Conservation (phyloP, 139 green algal genomes). For the Eudorina sp. region DNA sequence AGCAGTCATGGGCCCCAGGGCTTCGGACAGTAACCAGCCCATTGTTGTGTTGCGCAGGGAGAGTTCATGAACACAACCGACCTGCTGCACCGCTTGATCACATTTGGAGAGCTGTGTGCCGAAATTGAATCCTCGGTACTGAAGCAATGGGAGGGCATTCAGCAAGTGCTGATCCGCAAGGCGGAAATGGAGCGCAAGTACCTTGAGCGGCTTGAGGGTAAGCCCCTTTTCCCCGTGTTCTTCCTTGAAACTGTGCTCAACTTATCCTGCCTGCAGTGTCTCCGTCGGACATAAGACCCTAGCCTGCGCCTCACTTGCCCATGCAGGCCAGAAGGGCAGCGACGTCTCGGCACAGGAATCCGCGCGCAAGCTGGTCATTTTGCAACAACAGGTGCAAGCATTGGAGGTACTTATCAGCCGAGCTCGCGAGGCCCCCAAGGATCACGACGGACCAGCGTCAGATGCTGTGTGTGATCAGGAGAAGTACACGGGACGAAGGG, state of each 20-base stretch:
- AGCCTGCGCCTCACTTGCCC: background rate
- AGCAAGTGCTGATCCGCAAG: constrained; percentile 78
- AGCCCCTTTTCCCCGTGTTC: background rate
- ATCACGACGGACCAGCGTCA: background rate
- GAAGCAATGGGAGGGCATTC: constrained; percentile 77
- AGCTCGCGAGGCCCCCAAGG: background rate
- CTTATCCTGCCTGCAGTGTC: background rate
- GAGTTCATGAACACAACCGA: constrained; percentile 68
- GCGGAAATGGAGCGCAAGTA: constrained; percentile 82
- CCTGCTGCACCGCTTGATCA: constrained; percentile 67
- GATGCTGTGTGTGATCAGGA: background rate
- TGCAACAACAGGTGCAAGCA: constrained; percentile 53
- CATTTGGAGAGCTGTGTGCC: constrained; percentile 48
- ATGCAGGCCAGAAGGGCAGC: constrained; percentile 80
- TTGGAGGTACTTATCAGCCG: constrained; percentile 61
- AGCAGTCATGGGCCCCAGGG: background rate
- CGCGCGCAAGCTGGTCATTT: constrained; percentile 69
- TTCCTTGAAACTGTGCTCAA: too few species aligned
- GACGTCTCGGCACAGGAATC: constrained; percentile 78
- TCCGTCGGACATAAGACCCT: too few species aligned
- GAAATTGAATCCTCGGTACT: constrained; percentile 51
- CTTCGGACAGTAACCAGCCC: background rate
- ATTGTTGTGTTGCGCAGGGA: constrained; percentile 61
- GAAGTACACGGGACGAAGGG: background rate
- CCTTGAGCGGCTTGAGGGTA: constrained; percentile 83